Conservation (phyloP, 768 basidiomycete species). For the Russula sp. region DNA sequence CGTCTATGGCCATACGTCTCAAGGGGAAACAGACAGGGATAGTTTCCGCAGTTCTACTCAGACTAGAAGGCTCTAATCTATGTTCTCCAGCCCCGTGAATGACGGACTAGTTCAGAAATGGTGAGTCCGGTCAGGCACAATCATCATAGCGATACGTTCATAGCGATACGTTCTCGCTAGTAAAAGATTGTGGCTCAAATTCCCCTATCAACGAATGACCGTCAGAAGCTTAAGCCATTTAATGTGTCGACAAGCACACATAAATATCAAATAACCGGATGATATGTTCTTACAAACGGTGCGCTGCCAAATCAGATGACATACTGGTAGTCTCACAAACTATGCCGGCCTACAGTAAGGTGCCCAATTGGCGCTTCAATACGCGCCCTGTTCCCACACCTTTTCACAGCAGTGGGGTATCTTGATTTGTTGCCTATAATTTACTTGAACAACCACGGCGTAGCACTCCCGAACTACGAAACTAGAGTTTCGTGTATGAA, state of each 20-base stretch:
- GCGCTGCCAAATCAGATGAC: neutral
- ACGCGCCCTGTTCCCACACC: neutral
- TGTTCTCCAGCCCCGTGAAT: neutral
- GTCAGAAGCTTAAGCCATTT: neutral
- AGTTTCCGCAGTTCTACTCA: neutral
- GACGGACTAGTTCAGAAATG: neutral
- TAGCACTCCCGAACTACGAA: neutral
- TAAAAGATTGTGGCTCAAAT: neutral
- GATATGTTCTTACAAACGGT: neutral
- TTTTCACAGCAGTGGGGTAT: neutral
- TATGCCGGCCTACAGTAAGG: neutral
- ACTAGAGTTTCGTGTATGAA: neutral
- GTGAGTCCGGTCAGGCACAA: neutral
- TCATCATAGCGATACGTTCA: neutral
- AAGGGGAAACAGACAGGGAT: neutral
- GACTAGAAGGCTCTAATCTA: neutral
- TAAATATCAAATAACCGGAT: neutral
- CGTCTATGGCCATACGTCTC: neutral
- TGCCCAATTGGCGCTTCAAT: neutral
- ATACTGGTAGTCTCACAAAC: neutral
- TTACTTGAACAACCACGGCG: neutral
- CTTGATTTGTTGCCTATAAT: neutral
- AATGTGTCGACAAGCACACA: no score
- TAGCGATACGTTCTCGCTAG: neutral
- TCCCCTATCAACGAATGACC: neutral